Evolutionary conservation across 805 yeast genomes (phyloP).

Genomic region (Millerozyma miso): DNA sequence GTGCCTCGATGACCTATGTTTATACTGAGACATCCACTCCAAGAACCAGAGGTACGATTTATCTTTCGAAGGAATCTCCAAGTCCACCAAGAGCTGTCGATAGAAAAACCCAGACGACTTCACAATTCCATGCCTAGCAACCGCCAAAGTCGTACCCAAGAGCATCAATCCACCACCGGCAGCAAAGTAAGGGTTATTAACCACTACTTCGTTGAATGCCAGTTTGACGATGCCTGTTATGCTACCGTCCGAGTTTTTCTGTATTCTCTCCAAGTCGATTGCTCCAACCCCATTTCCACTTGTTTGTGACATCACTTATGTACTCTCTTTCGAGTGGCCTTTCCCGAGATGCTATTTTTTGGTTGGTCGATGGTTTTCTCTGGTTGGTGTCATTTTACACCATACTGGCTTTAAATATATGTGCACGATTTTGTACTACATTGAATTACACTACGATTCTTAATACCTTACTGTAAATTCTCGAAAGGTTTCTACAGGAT

Average conservation of each 20-base stretch:
- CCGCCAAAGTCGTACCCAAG: constrained; percentile 82
- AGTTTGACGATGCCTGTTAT: constrained; percentile 26
- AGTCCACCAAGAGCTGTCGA: constrained; percentile 81
- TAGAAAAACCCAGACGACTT: constrained; percentile 65
- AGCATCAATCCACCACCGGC: constrained; percentile 98
- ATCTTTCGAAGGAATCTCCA: constrained; percentile 91
- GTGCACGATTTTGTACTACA: background rate
- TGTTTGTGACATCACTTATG: background rate
- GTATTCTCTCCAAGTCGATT: constrained; percentile 35
- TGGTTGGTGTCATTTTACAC: too few species aligned
- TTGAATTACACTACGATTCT: background rate
- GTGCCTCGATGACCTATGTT: constrained; percentile 73
- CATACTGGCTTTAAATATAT: background rate
- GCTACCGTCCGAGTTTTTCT: constrained; percentile 34
- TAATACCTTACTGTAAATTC: background rate
- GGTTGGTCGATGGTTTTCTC: too few species aligned
- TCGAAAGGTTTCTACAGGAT: background rate
- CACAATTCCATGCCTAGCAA: constrained; percentile 65
- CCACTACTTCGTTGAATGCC: constrained; percentile 51
- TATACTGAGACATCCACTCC: constrained; percentile 90
- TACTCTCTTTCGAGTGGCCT: background rate
- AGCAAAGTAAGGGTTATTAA: constrained; percentile 89
- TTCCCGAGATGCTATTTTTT: too few species aligned
- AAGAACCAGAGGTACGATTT: constrained; percentile 92
- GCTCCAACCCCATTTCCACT: background rate